These are phyloP conservation scores for Teratosphaeriaceae sp. DNA, from an alignment of 2,329 filamentous ascomycete species.

Conservation along the genomic window DNA sequence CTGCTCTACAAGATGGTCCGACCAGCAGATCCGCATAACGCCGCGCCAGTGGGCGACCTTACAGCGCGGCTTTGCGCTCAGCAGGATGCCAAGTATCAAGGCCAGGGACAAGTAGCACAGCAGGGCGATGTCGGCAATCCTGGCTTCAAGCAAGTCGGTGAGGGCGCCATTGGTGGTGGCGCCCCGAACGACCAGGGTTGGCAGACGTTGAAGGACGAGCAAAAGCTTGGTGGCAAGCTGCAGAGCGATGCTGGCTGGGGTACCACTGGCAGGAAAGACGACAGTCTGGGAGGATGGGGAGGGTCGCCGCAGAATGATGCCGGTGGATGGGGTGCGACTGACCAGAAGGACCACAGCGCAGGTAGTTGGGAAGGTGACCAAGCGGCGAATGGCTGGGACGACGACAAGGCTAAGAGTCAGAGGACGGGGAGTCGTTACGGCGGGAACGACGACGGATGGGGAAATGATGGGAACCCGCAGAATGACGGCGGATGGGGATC, in stretches of 20 bases:
- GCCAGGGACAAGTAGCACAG: background rate
- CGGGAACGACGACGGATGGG: constrained; percentile 1
- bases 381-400: background rate
- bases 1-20: no score
- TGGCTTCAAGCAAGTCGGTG: constrained; percentile 3
- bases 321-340: constrained; percentile 2
- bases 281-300: no score
- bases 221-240: background rate
- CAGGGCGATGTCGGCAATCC: background rate
- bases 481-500: background rate
- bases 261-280: background rate
- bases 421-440: no score
- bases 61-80: background rate
- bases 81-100: background rate
- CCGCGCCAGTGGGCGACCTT: background rate
- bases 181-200: background rate
- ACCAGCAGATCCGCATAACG: background rate
- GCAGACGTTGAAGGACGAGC: background rate
- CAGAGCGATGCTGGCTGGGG: background rate
- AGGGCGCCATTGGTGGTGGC: constrained; percentile 4
- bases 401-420: background rate
- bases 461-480: background rate
- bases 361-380: background rate
- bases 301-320: constrained; percentile 1
- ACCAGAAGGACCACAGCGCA: background rate